Base-by-base conservation (phyloP, 306 rosid genomes). In the Vigna nakashimae region DNA sequence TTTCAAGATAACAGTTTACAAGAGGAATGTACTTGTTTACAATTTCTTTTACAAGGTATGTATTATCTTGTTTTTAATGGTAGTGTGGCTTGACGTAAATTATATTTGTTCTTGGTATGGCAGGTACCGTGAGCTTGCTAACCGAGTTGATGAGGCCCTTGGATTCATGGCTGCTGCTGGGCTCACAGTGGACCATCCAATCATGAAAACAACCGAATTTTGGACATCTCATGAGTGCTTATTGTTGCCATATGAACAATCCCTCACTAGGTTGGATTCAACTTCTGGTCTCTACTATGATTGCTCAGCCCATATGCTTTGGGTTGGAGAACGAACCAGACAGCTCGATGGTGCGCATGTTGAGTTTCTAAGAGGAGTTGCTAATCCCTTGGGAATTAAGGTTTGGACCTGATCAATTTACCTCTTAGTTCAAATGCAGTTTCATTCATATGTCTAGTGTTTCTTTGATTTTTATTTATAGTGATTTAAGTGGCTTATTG, bases 131-230 rank as follows among this genome's bases (percentile, higher is more conserved):
- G 99, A 95, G 71, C 93, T 95, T 9, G 99, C 98, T 80, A 71
- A 84, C 86, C 88, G 99, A 45, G 99, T 95, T 15, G 99, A 95
- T 59, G 99, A 95, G 92, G 99, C 99, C 69, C 99, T 95, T 74
- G 99, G 99, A 65, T 95, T 95, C 87, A 95, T 95, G 99, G 88
- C 92, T 70, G 99, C 98, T 5, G 97, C 99, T 17, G 99, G 99
- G 43, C 98, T 95, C 79, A 95, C 99, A 0, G 89, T 88, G 64
- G 99, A 91, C 74, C 99, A 95, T 82, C 98, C 99, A 14, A 91
- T 95, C 65, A 95, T 95, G 98, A 92, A 84, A 59, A 90, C 99
- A 74, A 95, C 99, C 1, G 98, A 95, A 51, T 95, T 95, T 83
- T 95, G 98, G 99, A 95, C 99, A 24, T 95, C 99, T 32, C 99